Percentiles rank a stretch among this genome's conserved stretches.
Evolutionary conservation across 2,329 filamentous ascomycete species (phyloP).

Genomic region (Aureobasidium vineae): DNA sequence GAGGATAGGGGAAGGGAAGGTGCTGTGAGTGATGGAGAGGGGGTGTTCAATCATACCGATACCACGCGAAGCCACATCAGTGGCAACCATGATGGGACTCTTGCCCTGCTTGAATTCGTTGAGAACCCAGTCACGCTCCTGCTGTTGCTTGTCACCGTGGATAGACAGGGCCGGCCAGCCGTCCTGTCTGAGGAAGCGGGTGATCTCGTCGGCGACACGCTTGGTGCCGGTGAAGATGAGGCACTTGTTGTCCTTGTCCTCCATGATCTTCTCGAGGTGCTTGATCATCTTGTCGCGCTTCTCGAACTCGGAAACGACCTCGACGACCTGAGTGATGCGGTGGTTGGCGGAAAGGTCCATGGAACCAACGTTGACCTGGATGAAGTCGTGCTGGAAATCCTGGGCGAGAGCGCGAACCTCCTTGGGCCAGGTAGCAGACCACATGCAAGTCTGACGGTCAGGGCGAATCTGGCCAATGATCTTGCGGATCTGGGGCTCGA

Average conservation of each 20-base stretch:
- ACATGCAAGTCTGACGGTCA: conserved; percentile 99
- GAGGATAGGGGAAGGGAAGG: conserved; percentile 37
- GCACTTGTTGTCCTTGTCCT: conserved; percentile 91
- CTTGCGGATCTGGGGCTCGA: conserved; percentile 99
- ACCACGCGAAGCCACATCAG: conserved; percentile 99
- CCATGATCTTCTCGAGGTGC: conserved; percentile 97
- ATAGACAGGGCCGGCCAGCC: conserved; percentile 98
- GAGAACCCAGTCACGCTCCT: conserved; percentile 98
- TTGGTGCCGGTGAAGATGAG: conserved; percentile 84
- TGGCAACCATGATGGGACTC: conserved; percentile 99
- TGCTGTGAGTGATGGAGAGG: conserved; percentile 40
- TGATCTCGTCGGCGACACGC: conserved; percentile 97
- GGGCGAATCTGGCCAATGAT: conserved; percentile 97
- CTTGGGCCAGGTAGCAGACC: conserved; percentile 99
- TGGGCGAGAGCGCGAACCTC: conserved; percentile 89
- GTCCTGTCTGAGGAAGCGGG: conserved; percentile 93
- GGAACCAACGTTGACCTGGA: conserved; percentile 98
- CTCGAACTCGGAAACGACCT: conserved; percentile 93
- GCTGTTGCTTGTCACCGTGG: conserved; percentile 98
- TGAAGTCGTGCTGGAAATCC: conserved; percentile 92
- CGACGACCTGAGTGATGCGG: conserved; percentile 95
- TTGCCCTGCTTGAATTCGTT: conserved; percentile 99
- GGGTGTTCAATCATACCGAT: conserved; percentile 90
- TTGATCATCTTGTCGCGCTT: conserved; percentile 98
- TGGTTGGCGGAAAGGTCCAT: conserved; percentile 96